phyloP scores from a whole-genome alignment of 2,329 filamentous ascomycete genomes.

The Microcera coccophila region DNA sequence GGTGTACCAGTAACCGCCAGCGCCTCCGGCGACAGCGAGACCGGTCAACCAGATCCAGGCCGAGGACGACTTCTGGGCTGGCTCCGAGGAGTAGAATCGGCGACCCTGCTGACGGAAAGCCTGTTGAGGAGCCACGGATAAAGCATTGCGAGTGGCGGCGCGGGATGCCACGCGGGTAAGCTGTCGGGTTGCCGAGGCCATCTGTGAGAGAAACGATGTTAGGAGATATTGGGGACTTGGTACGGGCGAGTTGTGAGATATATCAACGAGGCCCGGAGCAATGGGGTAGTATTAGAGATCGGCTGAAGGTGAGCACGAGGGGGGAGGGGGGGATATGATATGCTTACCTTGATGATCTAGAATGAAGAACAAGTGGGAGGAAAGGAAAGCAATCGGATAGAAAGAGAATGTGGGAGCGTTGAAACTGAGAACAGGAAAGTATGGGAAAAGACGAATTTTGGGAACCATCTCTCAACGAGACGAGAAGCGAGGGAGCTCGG shows the following conservation, averaged over 20 bases:
- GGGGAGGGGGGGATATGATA: no score
- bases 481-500: no score
- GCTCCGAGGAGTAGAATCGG: conserved; percentile 74
- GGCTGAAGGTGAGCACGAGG: not conserved
- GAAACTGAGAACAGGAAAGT: conserved; percentile 4
- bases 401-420: conserved; percentile 1
- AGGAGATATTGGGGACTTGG: conserved; percentile 5
- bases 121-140: conserved; percentile 59
- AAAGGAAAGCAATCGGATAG: conserved; percentile 10
- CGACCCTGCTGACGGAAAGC: conserved; percentile 70
- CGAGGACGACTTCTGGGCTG: conserved; percentile 49
- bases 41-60: conserved; percentile 56
- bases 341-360: conserved; percentile 8
- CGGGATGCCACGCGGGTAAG: conserved; percentile 58
- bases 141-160: conserved; percentile 52
- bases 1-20: conserved; percentile 63
- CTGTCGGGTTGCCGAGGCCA: conserved; percentile 48
- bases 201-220: conserved; percentile 25
- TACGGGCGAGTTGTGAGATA: not conserved
- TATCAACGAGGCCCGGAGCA: not conserved
- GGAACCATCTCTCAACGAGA: no score
- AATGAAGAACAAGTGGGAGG: conserved; percentile 5
- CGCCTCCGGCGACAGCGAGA: conserved; percentile 58
- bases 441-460: conserved; percentile 2
- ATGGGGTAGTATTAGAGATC: not conserved